Evolutionary conservation across 305 asterid genomes (phyloP).

Genomic region (Fraxinus xanthoxyloides): DNA sequence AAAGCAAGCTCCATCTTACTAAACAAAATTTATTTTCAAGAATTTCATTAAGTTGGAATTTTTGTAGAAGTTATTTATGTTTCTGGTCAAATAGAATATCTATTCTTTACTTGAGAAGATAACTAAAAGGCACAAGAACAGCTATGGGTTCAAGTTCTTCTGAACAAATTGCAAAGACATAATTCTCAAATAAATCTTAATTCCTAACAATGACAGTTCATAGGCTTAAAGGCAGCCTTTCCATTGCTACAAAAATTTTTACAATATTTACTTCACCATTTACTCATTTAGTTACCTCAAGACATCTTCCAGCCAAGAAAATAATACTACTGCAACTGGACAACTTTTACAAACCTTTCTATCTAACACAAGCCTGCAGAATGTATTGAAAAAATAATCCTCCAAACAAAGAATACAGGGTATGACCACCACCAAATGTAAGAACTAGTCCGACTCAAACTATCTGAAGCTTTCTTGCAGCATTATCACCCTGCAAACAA

Average conservation of each 20-base stretch:
- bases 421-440: background rate
- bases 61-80: background rate
- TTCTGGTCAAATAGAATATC: background rate
- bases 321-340: conserved; percentile 27
- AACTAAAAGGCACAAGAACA: background rate
- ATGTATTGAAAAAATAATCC: conserved; percentile 13
- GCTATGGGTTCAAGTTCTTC: background rate
- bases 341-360: conserved; percentile 44
- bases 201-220: background rate
- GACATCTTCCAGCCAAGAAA: conserved; percentile 31
- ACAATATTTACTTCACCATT: conserved; percentile 8
- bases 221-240: background rate
- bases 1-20: background rate
- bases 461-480: conserved; percentile 37
- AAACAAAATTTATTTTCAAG: too few relatives aligned
- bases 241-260: conserved; percentile 18
- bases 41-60: background rate
- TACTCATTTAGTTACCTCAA: conserved; percentile 5
- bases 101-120: background rate
- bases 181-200: background rate
- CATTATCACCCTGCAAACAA: conserved; percentile 55
- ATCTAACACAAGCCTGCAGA: conserved; percentile 27
- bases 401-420: conserved; percentile 16
- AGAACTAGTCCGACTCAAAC: conserved; percentile 32
- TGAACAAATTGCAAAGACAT: background rate